Evolutionary conservation across 768 basidiomycete species (phyloP).

Genomic region (Lactifluus piperatus): DNA sequence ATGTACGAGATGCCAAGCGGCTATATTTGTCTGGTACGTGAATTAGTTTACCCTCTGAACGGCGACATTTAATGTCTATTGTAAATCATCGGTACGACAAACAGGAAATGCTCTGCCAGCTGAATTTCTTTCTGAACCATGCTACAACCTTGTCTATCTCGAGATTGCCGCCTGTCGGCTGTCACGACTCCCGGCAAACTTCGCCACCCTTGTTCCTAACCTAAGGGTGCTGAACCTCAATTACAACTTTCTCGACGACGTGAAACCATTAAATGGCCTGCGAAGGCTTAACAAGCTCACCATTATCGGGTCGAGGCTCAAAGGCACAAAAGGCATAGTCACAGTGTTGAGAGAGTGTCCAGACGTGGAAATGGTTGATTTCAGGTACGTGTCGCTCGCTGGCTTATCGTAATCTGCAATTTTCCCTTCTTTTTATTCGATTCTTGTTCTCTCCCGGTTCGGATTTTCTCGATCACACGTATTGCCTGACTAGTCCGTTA

Average conservation of each 20-base stretch:
- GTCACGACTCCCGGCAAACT: conserved; percentile 56
- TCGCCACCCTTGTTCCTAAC: conserved; percentile 68
- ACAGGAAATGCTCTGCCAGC: conserved; percentile 63
- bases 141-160: conserved; percentile 86
- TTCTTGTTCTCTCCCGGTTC: neutral
- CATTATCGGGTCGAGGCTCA: conserved; percentile 75
- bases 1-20: conserved; percentile 87
- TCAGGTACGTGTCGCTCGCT: conserved; percentile 50
- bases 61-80: conserved; percentile 19
- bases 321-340: conserved; percentile 66
- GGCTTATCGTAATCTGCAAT: conserved; percentile 17
- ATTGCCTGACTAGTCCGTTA: neutral
- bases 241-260: conserved; percentile 89
- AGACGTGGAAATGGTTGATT: conserved; percentile 83
- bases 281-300: conserved; percentile 73
- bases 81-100: conserved; percentile 18
- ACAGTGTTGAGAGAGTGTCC: conserved; percentile 60
- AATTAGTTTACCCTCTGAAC: conserved; percentile 1
- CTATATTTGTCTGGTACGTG: conserved; percentile 87
- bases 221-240: conserved; percentile 89
- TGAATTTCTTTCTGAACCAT: conserved; percentile 58
- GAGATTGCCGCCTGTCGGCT: conserved; percentile 86
- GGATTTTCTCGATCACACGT: neutral
- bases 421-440: conserved; percentile 2
- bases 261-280: conserved; percentile 59